phyloP scores from a whole-genome alignment of 2,329 filamentous ascomycete species.

The Orbilia quercus region DNA sequence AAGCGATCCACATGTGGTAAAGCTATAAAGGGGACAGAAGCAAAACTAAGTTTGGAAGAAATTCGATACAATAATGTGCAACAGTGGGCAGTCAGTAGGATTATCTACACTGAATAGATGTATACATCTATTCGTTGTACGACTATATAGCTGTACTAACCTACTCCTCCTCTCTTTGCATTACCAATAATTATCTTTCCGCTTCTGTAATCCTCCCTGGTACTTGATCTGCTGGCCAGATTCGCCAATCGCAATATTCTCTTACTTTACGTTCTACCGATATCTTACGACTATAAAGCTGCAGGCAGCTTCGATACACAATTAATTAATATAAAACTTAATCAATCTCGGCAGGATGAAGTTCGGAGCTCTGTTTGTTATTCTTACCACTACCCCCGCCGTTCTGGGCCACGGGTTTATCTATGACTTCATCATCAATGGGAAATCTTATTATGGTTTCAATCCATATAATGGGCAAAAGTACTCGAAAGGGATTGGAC shows the following conservation, averaged over 20 bases:
- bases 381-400: constrained; percentile 42
- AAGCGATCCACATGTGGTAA: no score
- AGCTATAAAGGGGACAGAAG: no score
- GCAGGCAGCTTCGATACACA: not conserved
- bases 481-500: constrained; percentile 59
- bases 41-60: no score
- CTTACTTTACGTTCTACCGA: no score
- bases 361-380: constrained; percentile 1
- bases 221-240: not conserved
- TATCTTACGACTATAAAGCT: not conserved
- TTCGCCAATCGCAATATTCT: not conserved
- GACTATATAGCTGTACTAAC: no score
- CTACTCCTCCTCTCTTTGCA: no score
- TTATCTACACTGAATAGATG: no score
- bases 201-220: no score
- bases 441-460: constrained; percentile 46
- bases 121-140: no score
- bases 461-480: constrained; percentile 51
- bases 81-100: no score
- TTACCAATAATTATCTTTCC: no score
- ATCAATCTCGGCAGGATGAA: not conserved
- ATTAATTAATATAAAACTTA: not conserved
- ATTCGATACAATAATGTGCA: no score
- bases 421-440: constrained; percentile 48
- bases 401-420: constrained; percentile 57